phyloP scores from a whole-genome alignment of 2,329 filamentous ascomycete genomes.

The Gremmenia infestans region DNA sequence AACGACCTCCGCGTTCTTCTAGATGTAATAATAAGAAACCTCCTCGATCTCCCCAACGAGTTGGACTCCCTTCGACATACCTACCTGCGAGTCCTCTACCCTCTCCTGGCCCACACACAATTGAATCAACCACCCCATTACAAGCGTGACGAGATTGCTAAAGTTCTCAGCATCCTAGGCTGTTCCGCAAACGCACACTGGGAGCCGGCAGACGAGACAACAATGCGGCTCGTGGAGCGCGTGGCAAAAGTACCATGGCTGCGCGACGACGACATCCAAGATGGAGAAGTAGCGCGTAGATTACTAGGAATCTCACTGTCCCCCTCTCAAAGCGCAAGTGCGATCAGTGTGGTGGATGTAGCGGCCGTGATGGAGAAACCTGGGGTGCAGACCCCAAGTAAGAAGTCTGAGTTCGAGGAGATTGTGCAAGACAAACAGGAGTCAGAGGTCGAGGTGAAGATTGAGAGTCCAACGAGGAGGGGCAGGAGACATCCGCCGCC shows the following conservation, averaged over 20 bases:
- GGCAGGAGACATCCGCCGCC: conserved; percentile 24
- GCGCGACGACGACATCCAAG: conserved; percentile 37
- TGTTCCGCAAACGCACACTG: conserved; percentile 68
- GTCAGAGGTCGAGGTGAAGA: conserved; percentile 9
- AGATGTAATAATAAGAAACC: conserved; percentile 92
- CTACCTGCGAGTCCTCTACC: conserved; percentile 88
- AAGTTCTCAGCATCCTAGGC: conserved; percentile 67
- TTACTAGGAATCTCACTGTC: conserved; percentile 68
- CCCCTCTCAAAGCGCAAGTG: conserved; percentile 61
- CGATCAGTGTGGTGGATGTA: conserved; percentile 70
- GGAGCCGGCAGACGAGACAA: conserved; percentile 75
- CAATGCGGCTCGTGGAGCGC: conserved; percentile 69
- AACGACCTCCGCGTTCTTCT: conserved; percentile 92
- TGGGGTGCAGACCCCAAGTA: conserved; percentile 74
- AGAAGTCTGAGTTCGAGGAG: conserved; percentile 38
- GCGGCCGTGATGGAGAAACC: conserved; percentile 78
- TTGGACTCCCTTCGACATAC: conserved; percentile 76
- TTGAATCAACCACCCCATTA: conserved; percentile 83
- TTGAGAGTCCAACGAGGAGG: conserved; percentile 15
- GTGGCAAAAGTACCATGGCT: conserved; percentile 71
- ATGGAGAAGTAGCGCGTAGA: conserved; percentile 48
- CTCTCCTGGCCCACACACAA: conserved; percentile 86
- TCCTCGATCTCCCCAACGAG: conserved; percentile 92
- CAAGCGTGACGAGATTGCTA: conserved; percentile 79
- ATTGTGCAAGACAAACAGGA: conserved; percentile 22